Evolutionary conservation across 495 filamentous ascomycete species (phyloP).

Genomic region (Hyaloscypha finlandica): DNA sequence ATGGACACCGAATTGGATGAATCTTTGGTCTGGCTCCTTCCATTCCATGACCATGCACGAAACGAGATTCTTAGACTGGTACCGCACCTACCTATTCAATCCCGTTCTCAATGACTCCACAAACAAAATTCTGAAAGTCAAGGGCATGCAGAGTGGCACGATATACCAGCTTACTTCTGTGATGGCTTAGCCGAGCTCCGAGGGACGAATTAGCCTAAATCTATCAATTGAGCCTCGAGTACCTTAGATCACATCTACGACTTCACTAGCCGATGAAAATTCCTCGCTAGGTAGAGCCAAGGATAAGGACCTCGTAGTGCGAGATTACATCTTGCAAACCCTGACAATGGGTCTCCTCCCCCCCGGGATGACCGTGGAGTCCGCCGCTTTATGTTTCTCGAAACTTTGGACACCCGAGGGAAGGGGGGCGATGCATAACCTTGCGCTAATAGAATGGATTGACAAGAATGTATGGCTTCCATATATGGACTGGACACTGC

Average conservation of each 20-base stretch:
- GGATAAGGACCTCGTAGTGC: no score
- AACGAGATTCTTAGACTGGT: background rate
- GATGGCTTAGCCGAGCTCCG: background rate
- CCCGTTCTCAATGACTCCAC: background rate
- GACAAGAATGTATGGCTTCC: slow-evolving; percentile 1
- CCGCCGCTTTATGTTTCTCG: background rate
- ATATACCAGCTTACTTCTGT: background rate
- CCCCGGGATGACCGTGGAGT: background rate
- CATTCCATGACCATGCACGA: background rate
- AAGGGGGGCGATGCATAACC: background rate
- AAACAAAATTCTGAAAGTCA: background rate
- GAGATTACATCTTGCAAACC: background rate
- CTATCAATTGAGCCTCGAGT: background rate
- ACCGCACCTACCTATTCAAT: background rate
- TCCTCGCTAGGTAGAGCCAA: background rate
- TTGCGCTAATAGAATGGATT: slow-evolving; percentile 4
- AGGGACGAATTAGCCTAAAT: background rate
- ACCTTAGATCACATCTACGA: background rate
- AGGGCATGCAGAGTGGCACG: background rate
- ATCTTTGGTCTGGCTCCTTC: background rate
- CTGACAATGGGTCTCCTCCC: slow-evolving; percentile 2
- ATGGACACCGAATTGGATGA: background rate
- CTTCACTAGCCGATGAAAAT: background rate
- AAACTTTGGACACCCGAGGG: background rate
- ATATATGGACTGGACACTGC: background rate